Base-by-base conservation (phyloP, 139 green algal species). In the Micractinium sp. region DNA sequence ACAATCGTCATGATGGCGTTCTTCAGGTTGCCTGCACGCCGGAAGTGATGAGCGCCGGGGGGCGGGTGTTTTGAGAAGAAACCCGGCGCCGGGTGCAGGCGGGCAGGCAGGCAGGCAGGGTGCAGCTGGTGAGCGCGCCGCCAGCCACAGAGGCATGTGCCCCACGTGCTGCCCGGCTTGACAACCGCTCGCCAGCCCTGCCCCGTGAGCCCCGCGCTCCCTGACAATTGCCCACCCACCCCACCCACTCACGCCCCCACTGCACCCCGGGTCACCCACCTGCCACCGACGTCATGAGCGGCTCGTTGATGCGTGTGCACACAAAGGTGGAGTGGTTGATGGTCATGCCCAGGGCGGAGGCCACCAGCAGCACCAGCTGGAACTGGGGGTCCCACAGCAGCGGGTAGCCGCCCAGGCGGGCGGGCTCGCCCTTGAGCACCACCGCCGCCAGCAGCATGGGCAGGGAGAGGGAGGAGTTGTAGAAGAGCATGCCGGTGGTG, bases 271-370 rank as follows among this genome's bases (percentile, higher is more conserved):
- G n/a, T n/a, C n/a, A n/a, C 35, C 16, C 35, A 56, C 31, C 13
- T 2, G 3, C 73, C 33, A 47, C 1, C 16, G 3, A 69, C 29
- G 74, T 20, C 36, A 41, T 20, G 74, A 41, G 74, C 67, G 36
- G 95, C 71, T 96, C 95, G 78, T 97, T 97, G 33, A 95, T 80
- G 66, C 93, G 86, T 12, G 95, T 97, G 88, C 95, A 97, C 33
- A 97, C 85, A 78, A 96, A 95, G 18, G 91, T 95, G 39, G 92
- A 94, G 90, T 97, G 95, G 87, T 95, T 95, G 82, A 97, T 94
- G 69, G 87, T 94, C 74, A 97, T 87, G 7, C 95, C 95, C 87
- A 97, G 81, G 13, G 76, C 88, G 22, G 81, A 90, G 61, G 91
- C 93, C 39, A 92, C 77, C 33, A 85, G 80, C 89, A 93, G 89